phyloP scores from a whole-genome alignment of 2,329 filamentous ascomycete genomes.

The Verruconis gallopava region DNA sequence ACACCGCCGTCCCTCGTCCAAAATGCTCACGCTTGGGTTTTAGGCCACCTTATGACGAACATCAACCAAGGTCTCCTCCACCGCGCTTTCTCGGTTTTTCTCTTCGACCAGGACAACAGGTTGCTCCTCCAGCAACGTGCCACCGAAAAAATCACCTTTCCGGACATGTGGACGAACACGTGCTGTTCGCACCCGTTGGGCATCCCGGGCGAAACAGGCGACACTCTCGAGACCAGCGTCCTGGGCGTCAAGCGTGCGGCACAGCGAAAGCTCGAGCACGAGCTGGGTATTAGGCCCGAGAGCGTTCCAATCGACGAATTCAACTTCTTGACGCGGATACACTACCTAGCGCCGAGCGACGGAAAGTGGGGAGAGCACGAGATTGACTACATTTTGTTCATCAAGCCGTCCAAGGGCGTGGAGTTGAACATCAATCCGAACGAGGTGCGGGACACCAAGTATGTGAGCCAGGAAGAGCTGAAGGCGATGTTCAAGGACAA shows the following conservation, averaged over 20 bases:
- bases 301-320: constrained; percentile 90
- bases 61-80: constrained; percentile 93
- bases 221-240: constrained; percentile 58
- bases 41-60: constrained; percentile 97
- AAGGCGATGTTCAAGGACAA: constrained; percentile 76
- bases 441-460: constrained; percentile 75
- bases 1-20: too few species aligned
- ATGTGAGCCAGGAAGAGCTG: constrained; percentile 70
- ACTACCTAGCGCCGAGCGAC: constrained; percentile 94
- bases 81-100: constrained; percentile 93
- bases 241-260: constrained; percentile 83
- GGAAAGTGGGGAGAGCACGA: constrained; percentile 99
- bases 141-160: constrained; percentile 95
- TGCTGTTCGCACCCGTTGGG: constrained; percentile 96
- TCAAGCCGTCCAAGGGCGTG: constrained; percentile 66
- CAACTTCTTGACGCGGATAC: constrained; percentile 87
- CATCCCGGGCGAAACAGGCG: constrained; percentile 81
- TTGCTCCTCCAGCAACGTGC: constrained; percentile 92
- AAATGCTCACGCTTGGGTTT: constrained; percentile 1
- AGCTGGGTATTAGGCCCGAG: constrained; percentile 77
- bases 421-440: constrained; percentile 72
- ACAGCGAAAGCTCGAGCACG: constrained; percentile 84
- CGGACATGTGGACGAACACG: constrained; percentile 99
- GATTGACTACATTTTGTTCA: constrained; percentile 98
- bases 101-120: constrained; percentile 89